phyloP scores from a whole-genome alignment of 805 yeast genomes.

The Yarrowia sp. region DNA sequence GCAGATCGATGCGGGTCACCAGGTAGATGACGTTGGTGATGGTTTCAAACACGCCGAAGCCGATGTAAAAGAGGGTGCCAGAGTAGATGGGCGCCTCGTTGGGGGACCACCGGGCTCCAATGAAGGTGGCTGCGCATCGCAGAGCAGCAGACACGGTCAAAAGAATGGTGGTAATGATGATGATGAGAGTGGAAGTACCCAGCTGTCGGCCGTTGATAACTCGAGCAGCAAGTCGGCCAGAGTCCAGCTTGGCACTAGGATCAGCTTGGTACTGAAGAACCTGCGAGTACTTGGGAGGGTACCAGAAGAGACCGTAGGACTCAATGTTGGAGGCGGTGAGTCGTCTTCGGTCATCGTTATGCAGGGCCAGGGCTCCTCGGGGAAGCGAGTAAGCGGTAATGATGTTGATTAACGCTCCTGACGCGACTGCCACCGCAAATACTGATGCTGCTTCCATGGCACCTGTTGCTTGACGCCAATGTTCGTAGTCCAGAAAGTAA shows the following conservation, averaged over 20 bases:
- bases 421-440: slow-evolving; percentile 51
- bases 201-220: slow-evolving; percentile 16
- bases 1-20: slow-evolving; percentile 66
- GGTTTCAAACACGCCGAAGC: slow-evolving; percentile 67
- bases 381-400: slow-evolving; percentile 47
- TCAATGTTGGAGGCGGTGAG: slow-evolving; percentile 23
- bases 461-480: slow-evolving; percentile 51
- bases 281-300: slow-evolving; percentile 22
- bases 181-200: slow-evolving; percentile 5
- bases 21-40: slow-evolving; percentile 57
- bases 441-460: slow-evolving; percentile 54
- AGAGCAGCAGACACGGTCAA: slow-evolving; percentile 9
- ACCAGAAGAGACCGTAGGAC: slow-evolving; percentile 14
- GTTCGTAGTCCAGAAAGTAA: slow-evolving; percentile 50
- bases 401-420: slow-evolving; percentile 51
- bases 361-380: slow-evolving; percentile 16
- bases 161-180: slow-evolving; percentile 3
- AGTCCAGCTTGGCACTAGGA: slow-evolving; percentile 22
- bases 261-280: slow-evolving; percentile 20
- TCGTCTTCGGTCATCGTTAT: slow-evolving; percentile 4
- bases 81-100: slow-evolving; percentile 13
- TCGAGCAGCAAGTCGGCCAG: slow-evolving; percentile 12
- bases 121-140: slow-evolving; percentile 13
- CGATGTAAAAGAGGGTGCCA: slow-evolving; percentile 51
- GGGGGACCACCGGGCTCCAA: background rate